Evolutionary conservation across 176 grass and related monocot species (phyloP).

Genomic region (Juncus effusus): DNA sequence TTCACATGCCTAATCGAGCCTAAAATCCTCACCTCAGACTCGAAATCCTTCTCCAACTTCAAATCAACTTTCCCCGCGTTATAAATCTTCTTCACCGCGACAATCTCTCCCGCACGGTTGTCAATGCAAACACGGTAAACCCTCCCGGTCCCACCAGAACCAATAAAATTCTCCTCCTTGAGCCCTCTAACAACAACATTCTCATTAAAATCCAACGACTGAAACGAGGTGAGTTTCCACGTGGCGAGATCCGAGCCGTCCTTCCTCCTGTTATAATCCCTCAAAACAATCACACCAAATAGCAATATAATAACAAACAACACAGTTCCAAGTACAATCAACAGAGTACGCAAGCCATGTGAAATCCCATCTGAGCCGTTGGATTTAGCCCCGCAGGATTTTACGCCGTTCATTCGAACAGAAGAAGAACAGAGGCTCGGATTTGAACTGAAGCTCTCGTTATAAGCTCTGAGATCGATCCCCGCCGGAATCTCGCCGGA

Average conservation of each 20-base stretch:
- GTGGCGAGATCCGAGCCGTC: constrained; percentile 17
- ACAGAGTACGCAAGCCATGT: constrained; percentile 34
- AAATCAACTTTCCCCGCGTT: constrained; percentile 31
- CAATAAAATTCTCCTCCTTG: constrained; percentile 63
- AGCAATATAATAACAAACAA: constrained; percentile 32
- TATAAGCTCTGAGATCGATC: constrained; percentile 38
- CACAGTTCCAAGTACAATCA: constrained; percentile 37
- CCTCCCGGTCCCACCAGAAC: constrained; percentile 52
- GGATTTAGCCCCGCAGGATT: constrained; percentile 18
- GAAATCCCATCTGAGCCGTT: constrained; percentile 34
- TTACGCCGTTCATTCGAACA: constrained; percentile 33
- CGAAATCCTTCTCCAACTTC: constrained; percentile 60
- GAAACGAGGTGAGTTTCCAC: constrained; percentile 82
- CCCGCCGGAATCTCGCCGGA: constrained; percentile 42
- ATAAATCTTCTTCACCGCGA: constrained; percentile 80
- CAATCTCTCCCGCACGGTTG: constrained; percentile 30
- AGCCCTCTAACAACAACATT: constrained; percentile 41
- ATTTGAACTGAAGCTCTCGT: constrained; percentile 64
- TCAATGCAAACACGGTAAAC: constrained; percentile 58
- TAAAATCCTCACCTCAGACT: constrained; percentile 65
- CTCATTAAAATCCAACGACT: constrained; percentile 48
- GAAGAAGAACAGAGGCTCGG: constrained; percentile 50
- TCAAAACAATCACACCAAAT: constrained; percentile 33
- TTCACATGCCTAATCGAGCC: constrained; percentile 67
- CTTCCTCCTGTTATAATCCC: constrained; percentile 35